Evolutionary conservation across 106 monocot genomes (phyloP).

Genomic region (Amphibolis antarctica): DNA sequence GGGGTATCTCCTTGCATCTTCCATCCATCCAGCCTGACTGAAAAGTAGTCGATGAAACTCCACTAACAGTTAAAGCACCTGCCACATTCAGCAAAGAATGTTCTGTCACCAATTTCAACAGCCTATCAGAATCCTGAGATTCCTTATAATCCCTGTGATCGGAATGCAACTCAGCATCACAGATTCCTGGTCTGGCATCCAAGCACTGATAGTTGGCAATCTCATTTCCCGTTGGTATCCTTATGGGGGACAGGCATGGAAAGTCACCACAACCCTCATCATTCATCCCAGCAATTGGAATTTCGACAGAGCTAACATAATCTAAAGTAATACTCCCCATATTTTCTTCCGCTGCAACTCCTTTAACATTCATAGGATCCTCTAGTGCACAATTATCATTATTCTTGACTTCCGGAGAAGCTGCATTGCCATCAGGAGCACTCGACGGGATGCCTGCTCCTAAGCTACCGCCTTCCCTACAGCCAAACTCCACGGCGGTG

Average conservation of each 20-base stretch:
- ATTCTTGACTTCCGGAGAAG: neutral
- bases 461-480: neutral
- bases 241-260: neutral
- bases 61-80: neutral
- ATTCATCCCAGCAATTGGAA: neutral
- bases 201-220: neutral
- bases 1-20: neutral
- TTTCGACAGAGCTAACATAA: neutral
- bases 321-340: neutral
- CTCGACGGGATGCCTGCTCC: neutral
- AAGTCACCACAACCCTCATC: constrained; percentile 2
- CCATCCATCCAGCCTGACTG: neutral
- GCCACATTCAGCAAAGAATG: neutral
- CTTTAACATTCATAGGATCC: neutral
- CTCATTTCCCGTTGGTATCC: neutral
- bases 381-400: neutral
- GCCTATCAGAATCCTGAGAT: neutral
- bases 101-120: neutral
- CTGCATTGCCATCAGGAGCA: neutral
- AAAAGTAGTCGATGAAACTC: neutral
- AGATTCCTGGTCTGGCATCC: neutral
- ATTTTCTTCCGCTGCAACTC: neutral
- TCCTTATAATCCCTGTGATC: constrained; percentile 1
- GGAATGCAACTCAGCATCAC: neutral
- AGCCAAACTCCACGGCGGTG: neutral